Base-by-base conservation (phyloP, 192 early-diverging fungal genomes). In the Podila clonocystis region DNA sequence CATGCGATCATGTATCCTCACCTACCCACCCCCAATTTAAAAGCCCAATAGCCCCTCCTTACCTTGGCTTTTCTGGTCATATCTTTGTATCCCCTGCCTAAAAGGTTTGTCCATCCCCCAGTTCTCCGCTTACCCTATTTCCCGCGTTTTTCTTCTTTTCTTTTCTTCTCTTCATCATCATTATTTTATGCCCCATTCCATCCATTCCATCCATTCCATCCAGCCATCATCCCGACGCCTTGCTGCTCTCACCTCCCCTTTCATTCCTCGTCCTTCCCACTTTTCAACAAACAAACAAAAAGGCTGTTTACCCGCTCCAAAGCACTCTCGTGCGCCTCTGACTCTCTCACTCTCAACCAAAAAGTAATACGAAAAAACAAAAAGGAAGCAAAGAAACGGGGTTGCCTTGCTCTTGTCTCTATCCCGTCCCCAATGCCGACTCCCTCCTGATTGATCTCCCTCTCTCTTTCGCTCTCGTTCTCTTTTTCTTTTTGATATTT, bases 161-260 rank as follows among this genome's bases (percentile, higher is more conserved):
- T 19, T 55, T 22, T 26, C 52, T 19, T 55, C 52, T 41, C 59
- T 17, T 60, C 59, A 60, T 30, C 30, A 19, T 29, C 24, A 7
- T 30, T 61, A 11, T 0, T 61, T 33, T 30, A 4, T 31, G 15
- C 59, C 30, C 30, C 24, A 36, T 36, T 36, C 34, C 34, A 36
- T 36, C 34, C 59, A 24, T 30, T 34, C 30, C 30, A 28, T 31
- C 30, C 19, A 15, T 33, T 13, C 15, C 59, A 61, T 31, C 59
- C 26, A 7, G 9, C 12, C 26, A 19, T 61, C 59, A 61, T 33
- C 59, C 17, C 28, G 3, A 17, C 30, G 20, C 30, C 59, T 33
- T 61, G 28, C 34, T 26, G 17, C 59, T 61, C 59, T 61, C 58
- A 29, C 29, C 19, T 30, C 38, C 63, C 36, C 49, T n/a, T 67